phyloP scores from a whole-genome alignment of 1,139 yeast species.

The Trichomonascaceae sp. region DNA sequence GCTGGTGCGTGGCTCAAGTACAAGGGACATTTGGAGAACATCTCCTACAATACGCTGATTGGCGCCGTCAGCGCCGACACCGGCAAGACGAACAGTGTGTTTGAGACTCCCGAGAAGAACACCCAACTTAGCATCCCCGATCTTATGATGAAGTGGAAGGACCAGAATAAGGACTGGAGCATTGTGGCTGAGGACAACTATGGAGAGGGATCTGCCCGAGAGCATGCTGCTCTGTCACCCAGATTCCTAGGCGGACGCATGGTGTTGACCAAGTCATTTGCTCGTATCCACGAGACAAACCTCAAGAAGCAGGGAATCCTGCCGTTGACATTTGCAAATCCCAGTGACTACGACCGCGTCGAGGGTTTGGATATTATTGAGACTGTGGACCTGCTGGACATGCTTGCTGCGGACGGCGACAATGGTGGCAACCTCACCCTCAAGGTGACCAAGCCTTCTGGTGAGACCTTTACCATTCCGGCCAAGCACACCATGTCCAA shows the following conservation, averaged over 20 bases:
- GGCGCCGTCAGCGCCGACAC: conserved; percentile 97
- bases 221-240: conserved; percentile 95
- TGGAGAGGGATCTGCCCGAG: conserved; percentile 99
- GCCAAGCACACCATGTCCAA: conserved; percentile 93
- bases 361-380: conserved; percentile 66
- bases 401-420: conserved; percentile 70
- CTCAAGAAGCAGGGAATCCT: conserved; percentile 93
- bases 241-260: conserved; percentile 84
- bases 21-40: conserved; percentile 94
- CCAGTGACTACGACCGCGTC: conserved; percentile 72
- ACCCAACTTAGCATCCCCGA: conserved; percentile 62
- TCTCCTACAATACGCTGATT: conserved; percentile 85
- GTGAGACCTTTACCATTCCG: conserved; percentile 53
- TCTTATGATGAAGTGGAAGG: conserved; percentile 90
- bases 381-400: conserved; percentile 63
- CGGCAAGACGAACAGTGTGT: conserved; percentile 85
- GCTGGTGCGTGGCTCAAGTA: conserved; percentile 99
- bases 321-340: conserved; percentile 84
- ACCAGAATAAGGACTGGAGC: conserved; percentile 74
- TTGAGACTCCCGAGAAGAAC: conserved; percentile 69
- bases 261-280: conserved; percentile 87
- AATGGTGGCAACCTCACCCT: conserved; percentile 72
- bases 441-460: conserved; percentile 63
- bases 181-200: conserved; percentile 96
- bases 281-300: conserved; percentile 88